These are phyloP conservation scores for Dendrobium chrysotoxum DNA, from an alignment of 106 monocot genomes.

Conservation along the genomic window DNA sequence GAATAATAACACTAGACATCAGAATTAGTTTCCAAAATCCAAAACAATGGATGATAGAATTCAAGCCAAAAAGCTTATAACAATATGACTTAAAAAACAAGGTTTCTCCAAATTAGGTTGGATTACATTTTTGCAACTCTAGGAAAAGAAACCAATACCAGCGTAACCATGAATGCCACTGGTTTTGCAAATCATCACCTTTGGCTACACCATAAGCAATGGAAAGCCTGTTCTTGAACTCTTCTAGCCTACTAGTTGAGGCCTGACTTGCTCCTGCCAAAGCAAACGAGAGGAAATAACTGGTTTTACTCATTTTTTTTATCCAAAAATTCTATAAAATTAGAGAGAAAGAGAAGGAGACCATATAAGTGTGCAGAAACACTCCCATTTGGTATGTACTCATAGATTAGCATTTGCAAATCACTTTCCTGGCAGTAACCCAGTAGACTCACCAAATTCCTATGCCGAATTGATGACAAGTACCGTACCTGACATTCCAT, in stretches of 20 bases:
- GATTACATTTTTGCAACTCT: slow-evolving; percentile 13
- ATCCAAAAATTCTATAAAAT: not conserved
- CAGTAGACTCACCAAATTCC: slow-evolving; percentile 80
- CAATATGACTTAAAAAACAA: not conserved
- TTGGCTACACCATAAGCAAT: slow-evolving; percentile 88
- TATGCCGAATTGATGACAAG: slow-evolving; percentile 65
- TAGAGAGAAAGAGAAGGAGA: slow-evolving; percentile 17
- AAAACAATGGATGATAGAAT: not conserved
- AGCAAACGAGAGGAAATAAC: not conserved
- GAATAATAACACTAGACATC: slow-evolving; percentile 13
- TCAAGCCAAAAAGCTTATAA: not conserved
- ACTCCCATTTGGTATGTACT: slow-evolving; percentile 87
- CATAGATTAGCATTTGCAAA: slow-evolving; percentile 85
- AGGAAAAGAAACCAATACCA: slow-evolving; percentile 25
- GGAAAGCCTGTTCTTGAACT: slow-evolving; percentile 94
- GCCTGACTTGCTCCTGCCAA: slow-evolving; percentile 51
- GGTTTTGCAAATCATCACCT: slow-evolving; percentile 54
- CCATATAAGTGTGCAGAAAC: slow-evolving; percentile 88
- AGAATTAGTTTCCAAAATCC: slow-evolving; percentile 1
- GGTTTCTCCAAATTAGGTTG: not conserved
- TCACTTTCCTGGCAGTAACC: slow-evolving; percentile 89
- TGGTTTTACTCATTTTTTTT: not conserved
- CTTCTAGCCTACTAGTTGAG: slow-evolving; percentile 55
- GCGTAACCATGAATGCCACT: slow-evolving; percentile 20
- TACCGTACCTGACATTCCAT: slow-evolving; percentile 40